These are phyloP conservation scores for Bruguiera gymnorhiza DNA, from an alignment of 345 rosid genomes.

Conservation along the genomic window DNA sequence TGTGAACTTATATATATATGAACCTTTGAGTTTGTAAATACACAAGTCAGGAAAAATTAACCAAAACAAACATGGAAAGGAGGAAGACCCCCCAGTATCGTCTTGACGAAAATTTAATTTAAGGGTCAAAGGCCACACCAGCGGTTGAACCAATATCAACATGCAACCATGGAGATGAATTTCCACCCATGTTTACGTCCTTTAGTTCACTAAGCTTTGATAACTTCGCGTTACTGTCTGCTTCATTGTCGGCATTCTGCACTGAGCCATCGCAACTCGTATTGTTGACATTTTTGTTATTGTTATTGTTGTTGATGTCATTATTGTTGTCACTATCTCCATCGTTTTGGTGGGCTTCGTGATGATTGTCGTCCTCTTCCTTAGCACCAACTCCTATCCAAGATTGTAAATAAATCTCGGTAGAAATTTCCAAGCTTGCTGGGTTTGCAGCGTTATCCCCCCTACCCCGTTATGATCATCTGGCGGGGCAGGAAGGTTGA, in stretches of 20 bases:
- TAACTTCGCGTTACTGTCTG: slow-evolving; percentile 54
- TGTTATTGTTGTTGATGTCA: slow-evolving; percentile 2
- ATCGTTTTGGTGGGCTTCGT: slow-evolving; percentile 3
- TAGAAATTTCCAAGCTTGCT: slow-evolving; percentile 27
- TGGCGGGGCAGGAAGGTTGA: slow-evolving; percentile 57
- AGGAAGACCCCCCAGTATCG: background rate
- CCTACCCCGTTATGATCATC: slow-evolving; percentile 16
- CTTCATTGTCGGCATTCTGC: slow-evolving; percentile 51
- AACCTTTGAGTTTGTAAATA: slow-evolving; percentile 3
- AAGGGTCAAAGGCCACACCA: slow-evolving; percentile 35
- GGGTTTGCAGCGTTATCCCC: slow-evolving; percentile 10
- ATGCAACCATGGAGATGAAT: slow-evolving; percentile 73
- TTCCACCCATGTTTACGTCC: slow-evolving; percentile 40
- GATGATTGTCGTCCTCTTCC: slow-evolving; percentile 23
- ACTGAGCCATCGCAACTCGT: slow-evolving; percentile 12
- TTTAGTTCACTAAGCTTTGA: slow-evolving; percentile 62
- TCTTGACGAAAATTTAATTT: slow-evolving; percentile 11
- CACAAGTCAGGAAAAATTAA: background rate
- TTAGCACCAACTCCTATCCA: slow-evolving; percentile 39
- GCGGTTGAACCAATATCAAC: slow-evolving; percentile 66
- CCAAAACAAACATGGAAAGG: too few species aligned
- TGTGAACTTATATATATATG: slow-evolving; percentile 10
- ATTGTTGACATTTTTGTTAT: slow-evolving; percentile 8
- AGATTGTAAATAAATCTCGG: slow-evolving; percentile 42
- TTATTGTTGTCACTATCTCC: background rate